Evolutionary conservation across 2,329 filamentous ascomycete species (phyloP), one percentile per base, ranked within the genome.

Genomic region (Colletotrichum orchidophilum): DNA sequence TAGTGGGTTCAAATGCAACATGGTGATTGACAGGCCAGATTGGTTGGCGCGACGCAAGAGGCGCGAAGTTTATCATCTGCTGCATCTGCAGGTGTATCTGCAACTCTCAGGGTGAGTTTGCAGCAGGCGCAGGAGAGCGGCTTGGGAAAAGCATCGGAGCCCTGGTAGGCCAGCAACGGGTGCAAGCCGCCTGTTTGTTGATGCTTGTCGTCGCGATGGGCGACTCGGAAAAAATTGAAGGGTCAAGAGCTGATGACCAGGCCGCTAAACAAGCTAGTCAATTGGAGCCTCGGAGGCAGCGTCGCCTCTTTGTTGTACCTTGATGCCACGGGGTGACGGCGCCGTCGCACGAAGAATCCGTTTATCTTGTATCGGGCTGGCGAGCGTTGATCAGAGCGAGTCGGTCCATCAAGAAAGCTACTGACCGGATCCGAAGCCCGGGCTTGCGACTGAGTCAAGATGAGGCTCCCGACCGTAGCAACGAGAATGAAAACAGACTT

Each of bases 91-190:
- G 13, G 53, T 58, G 54, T 60, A 67, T 54, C 66, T 73, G 72
- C 72, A 66, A 50, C 62, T 62, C 39, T 73, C 70, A 71, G 70
- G 70, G 72, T 64, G 70, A 72, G 54, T 46, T 33, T 54, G 55
- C 31, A 53, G 31, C 31, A 24, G 8, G 27, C 24, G 57, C 7
- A 33, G 15, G 24, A 49, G 29, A 49, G 63, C 57, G 57, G 12
- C 57, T 57, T 46, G 35, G 50, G 31, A 58, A 46, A n/a, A 39
- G 39, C 29, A 49, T 63, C 29, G 59, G 33, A 58, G 35, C 6
- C 13, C 7, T 46, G 67, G 63, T 62, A 39, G 63, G 31, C 68
- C 29, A 26, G 68, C 68, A 71, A 67, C 57, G 52, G 52, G 39
- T 12, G 29, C 52, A 33, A n/a, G 29, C 8, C 12, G 52, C 29